Conservation (phyloP, 768 basidiomycete species). For the Mycena indigotica region DNA sequence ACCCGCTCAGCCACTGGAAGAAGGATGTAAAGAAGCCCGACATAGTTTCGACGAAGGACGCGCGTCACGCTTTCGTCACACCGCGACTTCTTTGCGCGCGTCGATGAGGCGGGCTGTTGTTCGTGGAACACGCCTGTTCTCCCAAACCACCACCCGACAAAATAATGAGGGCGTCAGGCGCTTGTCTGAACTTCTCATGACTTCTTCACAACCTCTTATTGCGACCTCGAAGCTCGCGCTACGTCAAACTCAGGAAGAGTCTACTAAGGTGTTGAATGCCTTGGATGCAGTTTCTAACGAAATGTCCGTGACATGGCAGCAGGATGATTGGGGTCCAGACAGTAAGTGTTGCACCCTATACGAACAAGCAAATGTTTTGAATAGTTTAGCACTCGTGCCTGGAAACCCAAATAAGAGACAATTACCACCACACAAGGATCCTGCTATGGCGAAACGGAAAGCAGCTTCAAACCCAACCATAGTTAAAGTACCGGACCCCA, state of each 20-base stretch:
- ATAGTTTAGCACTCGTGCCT: conserved; percentile 7
- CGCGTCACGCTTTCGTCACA: background rate
- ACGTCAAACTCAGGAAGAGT: background rate
- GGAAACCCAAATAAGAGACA: conserved; percentile 1
- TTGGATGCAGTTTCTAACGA: conserved; percentile 4
- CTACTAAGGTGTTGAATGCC: background rate
- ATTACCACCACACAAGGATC: conserved; percentile 13
- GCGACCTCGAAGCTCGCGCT: background rate
- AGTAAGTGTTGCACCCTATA: conserved; percentile 1
- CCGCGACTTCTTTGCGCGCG: background rate
- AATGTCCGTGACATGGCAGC: conserved; percentile 9
- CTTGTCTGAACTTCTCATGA: background rate
- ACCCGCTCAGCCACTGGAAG: conserved; percentile 52
- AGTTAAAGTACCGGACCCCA: too few species aligned
- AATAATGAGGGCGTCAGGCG: background rate
- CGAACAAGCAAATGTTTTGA: background rate
- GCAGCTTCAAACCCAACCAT: too few species aligned
- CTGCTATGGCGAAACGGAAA: too few species aligned
- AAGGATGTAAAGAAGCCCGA: conserved; percentile 44
- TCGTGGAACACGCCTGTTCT: background rate
- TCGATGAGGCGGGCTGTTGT: background rate
- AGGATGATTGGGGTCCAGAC: conserved; percentile 23
- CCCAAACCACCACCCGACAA: background rate
- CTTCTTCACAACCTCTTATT: background rate
- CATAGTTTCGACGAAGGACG: conserved; percentile 28